Percentiles rank a stretch among this genome's conserved stretches.
These are phyloP conservation scores for Hansenula lynferdii DNA, from an alignment of 1,139 yeast species.

Conservation along the genomic window DNA sequence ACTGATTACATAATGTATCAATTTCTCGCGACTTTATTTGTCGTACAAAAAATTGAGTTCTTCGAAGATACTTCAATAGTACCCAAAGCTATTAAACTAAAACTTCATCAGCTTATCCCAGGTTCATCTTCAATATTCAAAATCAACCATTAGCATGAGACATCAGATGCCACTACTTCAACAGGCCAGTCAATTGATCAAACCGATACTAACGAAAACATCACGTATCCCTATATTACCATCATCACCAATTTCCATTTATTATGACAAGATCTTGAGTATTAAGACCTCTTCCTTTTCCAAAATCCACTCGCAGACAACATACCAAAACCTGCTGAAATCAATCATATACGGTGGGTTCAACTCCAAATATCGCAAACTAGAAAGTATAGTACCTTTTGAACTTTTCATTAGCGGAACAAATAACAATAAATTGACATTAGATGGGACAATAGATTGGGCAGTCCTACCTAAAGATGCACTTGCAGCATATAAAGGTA, in stretches of 20 bases:
- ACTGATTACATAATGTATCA: no score
- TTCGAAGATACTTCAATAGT: no score
- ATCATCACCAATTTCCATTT: background rate
- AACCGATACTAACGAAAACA: background rate
- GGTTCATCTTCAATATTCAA: background rate
- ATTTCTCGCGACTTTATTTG: no score
- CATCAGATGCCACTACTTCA: background rate
- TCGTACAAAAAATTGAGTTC: no score
- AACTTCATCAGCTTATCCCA: no score
- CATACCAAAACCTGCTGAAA: background rate
- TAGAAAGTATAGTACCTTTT: background rate
- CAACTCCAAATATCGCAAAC: background rate
- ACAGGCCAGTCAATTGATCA: background rate
- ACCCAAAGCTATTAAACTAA: no score
- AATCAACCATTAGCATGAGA: background rate
- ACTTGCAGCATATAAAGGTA: conserved; percentile 48
- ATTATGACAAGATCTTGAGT: background rate
- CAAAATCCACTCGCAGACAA: background rate
- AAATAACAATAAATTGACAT: conserved; percentile 22
- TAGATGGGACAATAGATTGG: conserved; percentile 63
- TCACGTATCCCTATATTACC: background rate
- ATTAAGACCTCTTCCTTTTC: background rate
- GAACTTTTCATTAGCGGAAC: background rate
- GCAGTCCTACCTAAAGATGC: conserved; percentile 45
- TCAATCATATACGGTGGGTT: background rate